These are phyloP conservation scores for Pseudocercospora vitis DNA, from an alignment of 2,329 filamentous ascomycete genomes.

Conservation along the genomic window DNA sequence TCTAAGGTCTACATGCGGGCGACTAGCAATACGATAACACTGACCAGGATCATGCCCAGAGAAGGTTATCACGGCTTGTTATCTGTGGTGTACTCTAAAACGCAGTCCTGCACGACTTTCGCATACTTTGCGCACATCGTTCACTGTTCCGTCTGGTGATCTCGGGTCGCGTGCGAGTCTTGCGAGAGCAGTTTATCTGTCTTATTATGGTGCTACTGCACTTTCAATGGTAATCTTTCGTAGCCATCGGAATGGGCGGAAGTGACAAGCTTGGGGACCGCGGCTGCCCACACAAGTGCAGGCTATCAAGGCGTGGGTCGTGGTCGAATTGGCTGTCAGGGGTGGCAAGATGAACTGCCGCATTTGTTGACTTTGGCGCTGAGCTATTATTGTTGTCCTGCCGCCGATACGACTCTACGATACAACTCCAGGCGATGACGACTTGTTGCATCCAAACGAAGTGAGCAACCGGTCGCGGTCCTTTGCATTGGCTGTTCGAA, in stretches of 20 bases:
- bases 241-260: background rate
- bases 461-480: too few species aligned
- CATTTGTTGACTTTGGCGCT: background rate
- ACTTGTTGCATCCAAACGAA: too few species aligned
- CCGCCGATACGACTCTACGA: background rate
- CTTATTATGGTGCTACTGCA: background rate
- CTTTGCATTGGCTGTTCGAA: too few species aligned
- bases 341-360: background rate
- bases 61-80: constrained; percentile 1
- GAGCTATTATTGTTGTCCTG: background rate
- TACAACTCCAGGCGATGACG: background rate
- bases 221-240: background rate
- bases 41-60: background rate
- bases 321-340: background rate
- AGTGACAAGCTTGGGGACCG: background rate
- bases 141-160: background rate
- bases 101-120: background rate
- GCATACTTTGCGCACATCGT: background rate
- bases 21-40: background rate
- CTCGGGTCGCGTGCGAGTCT: background rate
- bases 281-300: background rate
- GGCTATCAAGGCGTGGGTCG: too few species aligned
- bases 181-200: too few species aligned
- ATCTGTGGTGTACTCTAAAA: background rate
- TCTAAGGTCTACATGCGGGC: background rate